These are phyloP conservation scores for Colletotrichum higginsianum DNA, from an alignment of 2,329 filamentous ascomycete genomes.

Conservation along the genomic window DNA sequence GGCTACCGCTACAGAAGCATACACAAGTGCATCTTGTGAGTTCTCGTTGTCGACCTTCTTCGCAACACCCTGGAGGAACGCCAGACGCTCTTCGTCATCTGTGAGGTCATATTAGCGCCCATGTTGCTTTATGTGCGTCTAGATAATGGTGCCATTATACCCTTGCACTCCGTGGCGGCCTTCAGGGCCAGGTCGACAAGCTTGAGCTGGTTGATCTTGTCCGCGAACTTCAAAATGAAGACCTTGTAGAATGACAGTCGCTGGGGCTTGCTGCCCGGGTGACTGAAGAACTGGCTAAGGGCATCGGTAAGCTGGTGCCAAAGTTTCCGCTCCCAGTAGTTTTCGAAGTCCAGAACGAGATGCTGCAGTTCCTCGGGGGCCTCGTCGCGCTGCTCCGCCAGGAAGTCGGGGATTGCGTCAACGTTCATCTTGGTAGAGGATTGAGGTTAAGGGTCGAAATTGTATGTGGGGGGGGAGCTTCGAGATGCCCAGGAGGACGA, in stretches of 20 bases:
- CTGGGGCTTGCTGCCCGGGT: slow-evolving; percentile 84
- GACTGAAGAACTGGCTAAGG: slow-evolving; percentile 89
- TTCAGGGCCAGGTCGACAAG: slow-evolving; percentile 91
- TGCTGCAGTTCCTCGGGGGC: slow-evolving; percentile 90
- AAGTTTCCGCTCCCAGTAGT: slow-evolving; percentile 97
- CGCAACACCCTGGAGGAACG: slow-evolving; percentile 86
- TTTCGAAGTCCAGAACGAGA: slow-evolving; percentile 92
- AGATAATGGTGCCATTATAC: slow-evolving; percentile 60
- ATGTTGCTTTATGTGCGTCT: background rate
- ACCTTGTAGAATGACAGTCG: slow-evolving; percentile 92
- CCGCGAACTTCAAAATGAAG: slow-evolving; percentile 96
- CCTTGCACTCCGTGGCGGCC: slow-evolving; percentile 86
- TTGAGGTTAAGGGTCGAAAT: slow-evolving; percentile 20
- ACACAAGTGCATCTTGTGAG: slow-evolving; percentile 96
- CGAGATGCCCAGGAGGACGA: slow-evolving; percentile 24
- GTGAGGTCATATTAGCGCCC: slow-evolving; percentile 32
- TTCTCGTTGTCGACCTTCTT: slow-evolving; percentile 92
- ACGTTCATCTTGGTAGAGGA: slow-evolving; percentile 75
- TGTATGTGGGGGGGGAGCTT: slow-evolving; percentile 26
- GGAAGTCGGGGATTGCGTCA: slow-evolving; percentile 92
- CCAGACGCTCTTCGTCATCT: slow-evolving; percentile 90
- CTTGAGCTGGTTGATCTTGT: slow-evolving; percentile 99
- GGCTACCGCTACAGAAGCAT: slow-evolving; percentile 91
- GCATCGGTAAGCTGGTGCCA: slow-evolving; percentile 98
- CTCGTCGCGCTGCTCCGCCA: slow-evolving; percentile 89